Evolutionary conservation across 2,329 filamentous ascomycete genomes (phyloP).

Genomic region (Clarireedia sp.): DNA sequence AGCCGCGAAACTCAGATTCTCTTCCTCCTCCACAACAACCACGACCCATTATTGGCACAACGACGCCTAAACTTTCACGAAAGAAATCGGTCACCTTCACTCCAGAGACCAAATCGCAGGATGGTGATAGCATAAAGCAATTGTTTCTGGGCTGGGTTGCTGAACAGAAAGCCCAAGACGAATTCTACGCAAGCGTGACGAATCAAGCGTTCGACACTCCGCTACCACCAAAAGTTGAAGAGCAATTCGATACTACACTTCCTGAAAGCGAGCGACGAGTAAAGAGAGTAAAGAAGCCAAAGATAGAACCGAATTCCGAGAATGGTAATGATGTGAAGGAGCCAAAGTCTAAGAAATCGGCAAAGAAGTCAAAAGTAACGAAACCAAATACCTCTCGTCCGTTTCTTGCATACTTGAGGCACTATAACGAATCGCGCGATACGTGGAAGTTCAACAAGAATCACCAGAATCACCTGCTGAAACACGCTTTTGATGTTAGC

Average conservation of each 20-base stretch:
- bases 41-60: conserved; percentile 17
- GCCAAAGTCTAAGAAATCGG: conserved; percentile 6
- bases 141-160: conserved; percentile 43
- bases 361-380: conserved; percentile 14
- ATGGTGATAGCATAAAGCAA: conserved; percentile 45
- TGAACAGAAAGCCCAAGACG: conserved; percentile 29
- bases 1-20: conserved; percentile 19
- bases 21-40: background rate
- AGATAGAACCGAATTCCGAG: conserved; percentile 11
- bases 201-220: conserved; percentile 21
- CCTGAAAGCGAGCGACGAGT: conserved; percentile 25
- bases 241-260: conserved; percentile 23
- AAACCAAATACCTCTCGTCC: conserved; percentile 34
- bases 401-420: conserved; percentile 67
- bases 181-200: conserved; percentile 17
- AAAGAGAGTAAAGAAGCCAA: conserved; percentile 25
- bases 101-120: conserved; percentile 50
- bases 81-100: conserved; percentile 59
- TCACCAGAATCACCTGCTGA: conserved; percentile 76
- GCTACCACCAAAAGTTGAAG: conserved; percentile 23
- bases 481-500: conserved; percentile 67
- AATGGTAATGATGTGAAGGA: conserved; percentile 12
- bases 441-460: conserved; percentile 97
- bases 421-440: conserved; percentile 62
- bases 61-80: conserved; percentile 22